Percentiles rank a stretch among this genome's conserved stretches.
Evolutionary conservation across 2,329 filamentous ascomycete genomes (phyloP).

Genomic region (Arthroderma sp.): DNA sequence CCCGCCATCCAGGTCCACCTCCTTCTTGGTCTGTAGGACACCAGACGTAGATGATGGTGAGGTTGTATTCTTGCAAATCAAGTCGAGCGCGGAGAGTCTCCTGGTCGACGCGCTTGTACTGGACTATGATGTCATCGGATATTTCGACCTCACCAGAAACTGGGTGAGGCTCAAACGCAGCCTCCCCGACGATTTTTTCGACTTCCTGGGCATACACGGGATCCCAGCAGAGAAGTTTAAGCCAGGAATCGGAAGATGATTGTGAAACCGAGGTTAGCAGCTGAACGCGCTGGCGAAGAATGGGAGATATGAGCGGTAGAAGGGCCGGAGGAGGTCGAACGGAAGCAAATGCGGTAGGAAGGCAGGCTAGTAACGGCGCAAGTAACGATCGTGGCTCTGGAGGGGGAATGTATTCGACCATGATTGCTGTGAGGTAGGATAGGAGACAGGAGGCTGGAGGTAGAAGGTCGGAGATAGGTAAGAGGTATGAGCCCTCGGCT

Average conservation of each 20-base stretch:
- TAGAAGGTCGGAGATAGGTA: neutral
- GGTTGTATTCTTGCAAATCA: conserved; percentile 40
- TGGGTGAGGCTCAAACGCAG: conserved; percentile 49
- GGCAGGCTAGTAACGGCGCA: conserved; percentile 49
- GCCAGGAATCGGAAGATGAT: conserved; percentile 40
- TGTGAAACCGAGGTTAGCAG: conserved; percentile 37
- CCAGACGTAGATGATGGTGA: conserved; percentile 48
- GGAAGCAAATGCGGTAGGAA: conserved; percentile 48
- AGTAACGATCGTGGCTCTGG: conserved; percentile 45
- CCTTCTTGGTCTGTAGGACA: conserved; percentile 44
- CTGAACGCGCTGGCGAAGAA: conserved; percentile 48
- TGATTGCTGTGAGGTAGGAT: conserved; percentile 18
- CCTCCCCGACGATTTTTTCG: conserved; percentile 39
- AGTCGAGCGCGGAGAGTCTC: conserved; percentile 48
- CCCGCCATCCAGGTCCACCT: conserved; percentile 41
- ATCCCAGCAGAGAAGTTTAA: conserved; percentile 49
- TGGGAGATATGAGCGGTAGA: conserved; percentile 48
- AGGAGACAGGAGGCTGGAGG: neutral
- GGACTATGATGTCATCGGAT: conserved; percentile 41
- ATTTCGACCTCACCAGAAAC: conserved; percentile 53
- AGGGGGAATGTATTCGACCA: conserved; percentile 41
- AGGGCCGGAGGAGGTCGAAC: conserved; percentile 47
- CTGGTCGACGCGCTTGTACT: conserved; percentile 46
- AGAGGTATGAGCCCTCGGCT: neutral
- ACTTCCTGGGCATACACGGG: conserved; percentile 38